A percentile compares a stretch with the other conserved stretches of the same genome.
phyloP scores from a whole-genome alignment of 495 filamentous ascomycete genomes.

The Hypomontagnella monticulosa region DNA sequence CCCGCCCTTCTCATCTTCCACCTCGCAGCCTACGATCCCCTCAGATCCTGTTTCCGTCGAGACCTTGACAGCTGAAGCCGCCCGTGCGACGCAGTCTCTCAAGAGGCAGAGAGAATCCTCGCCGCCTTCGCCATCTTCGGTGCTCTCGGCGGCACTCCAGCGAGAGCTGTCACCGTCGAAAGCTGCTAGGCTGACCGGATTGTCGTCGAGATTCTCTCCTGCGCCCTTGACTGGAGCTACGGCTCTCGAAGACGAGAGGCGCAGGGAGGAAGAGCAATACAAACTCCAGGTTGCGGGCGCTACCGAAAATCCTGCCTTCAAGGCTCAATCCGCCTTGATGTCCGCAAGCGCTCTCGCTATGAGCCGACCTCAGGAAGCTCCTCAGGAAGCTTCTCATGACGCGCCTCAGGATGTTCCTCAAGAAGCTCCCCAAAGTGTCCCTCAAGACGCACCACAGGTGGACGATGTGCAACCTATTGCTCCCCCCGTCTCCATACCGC shows the following conservation, averaged over 20 bases:
- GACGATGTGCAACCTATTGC: slow-evolving; percentile 29
- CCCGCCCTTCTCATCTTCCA: slow-evolving; percentile 50
- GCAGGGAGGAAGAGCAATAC: slow-evolving; percentile 59
- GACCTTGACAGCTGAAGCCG: slow-evolving; percentile 47
- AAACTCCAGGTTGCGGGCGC: slow-evolving; percentile 48
- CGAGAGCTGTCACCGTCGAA: slow-evolving; percentile 61
- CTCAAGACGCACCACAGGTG: slow-evolving; percentile 35
- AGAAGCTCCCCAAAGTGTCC: slow-evolving; percentile 13
- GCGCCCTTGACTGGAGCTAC: slow-evolving; percentile 63
- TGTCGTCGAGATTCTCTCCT: slow-evolving; percentile 59
- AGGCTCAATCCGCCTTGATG: slow-evolving; percentile 64
- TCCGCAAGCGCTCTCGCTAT: slow-evolving; percentile 59
- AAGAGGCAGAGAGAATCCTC: slow-evolving; percentile 62
- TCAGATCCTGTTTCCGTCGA: slow-evolving; percentile 44
- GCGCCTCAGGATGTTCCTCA: slow-evolving; percentile 35
- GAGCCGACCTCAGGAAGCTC: slow-evolving; percentile 60
- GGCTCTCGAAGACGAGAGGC: slow-evolving; percentile 64
- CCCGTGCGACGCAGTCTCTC: slow-evolving; percentile 51
- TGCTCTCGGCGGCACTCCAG: slow-evolving; percentile 47
- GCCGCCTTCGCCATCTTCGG: slow-evolving; percentile 51
- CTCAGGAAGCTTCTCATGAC: slow-evolving; percentile 38
- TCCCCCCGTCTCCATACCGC: slow-evolving; percentile 49
- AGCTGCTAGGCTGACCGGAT: slow-evolving; percentile 57
- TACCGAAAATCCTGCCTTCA: slow-evolving; percentile 64
- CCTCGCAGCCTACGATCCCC: slow-evolving; percentile 43